Evolutionary conservation across 352 stramenopile species (phyloP).

Genomic region (Phytophthora tubulina): DNA sequence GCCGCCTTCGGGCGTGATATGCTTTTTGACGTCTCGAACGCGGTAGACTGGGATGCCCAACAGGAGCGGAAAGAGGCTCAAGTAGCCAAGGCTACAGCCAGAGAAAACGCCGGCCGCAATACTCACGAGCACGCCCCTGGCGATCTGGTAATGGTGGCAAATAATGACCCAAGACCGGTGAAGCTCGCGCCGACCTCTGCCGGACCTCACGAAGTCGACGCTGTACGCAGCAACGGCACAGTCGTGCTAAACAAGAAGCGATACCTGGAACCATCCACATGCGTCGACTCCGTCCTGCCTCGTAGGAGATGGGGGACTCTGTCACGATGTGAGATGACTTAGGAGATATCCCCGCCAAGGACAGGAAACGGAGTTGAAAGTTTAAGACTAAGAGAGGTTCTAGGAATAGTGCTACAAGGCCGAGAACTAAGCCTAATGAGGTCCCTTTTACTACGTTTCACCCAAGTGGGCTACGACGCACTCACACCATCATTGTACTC

Average conservation of each 20-base stretch:
- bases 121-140: neutral
- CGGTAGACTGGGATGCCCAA: neutral
- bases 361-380: too few species aligned
- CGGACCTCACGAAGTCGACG: neutral
- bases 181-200: neutral
- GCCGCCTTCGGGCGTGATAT: neutral
- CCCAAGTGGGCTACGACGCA: too few species aligned
- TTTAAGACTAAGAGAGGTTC: too few species aligned
- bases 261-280: neutral
- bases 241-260: neutral
- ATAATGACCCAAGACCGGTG: neutral
- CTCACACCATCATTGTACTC: too few species aligned
- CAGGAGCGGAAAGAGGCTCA: neutral
- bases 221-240: neutral
- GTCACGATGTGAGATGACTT: too few species aligned
- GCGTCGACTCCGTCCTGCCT: too few species aligned
- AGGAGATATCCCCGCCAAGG: too few species aligned
- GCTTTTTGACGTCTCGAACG: neutral
- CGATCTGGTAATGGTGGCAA: neutral
- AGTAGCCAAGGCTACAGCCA: neutral
- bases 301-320: too few species aligned
- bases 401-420: too few species aligned
- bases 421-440: too few species aligned
- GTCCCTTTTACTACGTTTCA: too few species aligned
- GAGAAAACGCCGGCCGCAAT: neutral